These are phyloP conservation scores for Stevia rebaudiana DNA, from an alignment of 140 eudicot species.

Conservation along the genomic window DNA sequence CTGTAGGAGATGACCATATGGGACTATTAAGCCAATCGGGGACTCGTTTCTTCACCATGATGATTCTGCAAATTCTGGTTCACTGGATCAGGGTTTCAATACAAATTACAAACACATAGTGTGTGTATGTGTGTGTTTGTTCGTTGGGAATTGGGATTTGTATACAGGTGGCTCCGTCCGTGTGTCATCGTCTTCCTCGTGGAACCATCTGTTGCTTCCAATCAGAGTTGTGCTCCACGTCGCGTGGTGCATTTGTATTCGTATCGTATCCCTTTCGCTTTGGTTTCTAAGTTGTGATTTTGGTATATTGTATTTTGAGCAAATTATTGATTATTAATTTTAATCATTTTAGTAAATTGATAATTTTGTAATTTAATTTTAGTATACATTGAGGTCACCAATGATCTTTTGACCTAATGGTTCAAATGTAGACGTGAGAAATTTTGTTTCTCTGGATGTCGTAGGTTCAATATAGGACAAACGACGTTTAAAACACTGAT, in stretches of 20 bases:
- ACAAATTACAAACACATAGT: conserved; percentile 5
- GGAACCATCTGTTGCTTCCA: conserved; percentile 7
- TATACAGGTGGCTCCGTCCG: conserved; percentile 21
- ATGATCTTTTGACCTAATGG: too few species aligned
- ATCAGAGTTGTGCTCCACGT: conserved; percentile 9
- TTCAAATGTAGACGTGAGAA: too few species aligned
- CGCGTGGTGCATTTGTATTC: not conserved
- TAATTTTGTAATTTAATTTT: too few species aligned
- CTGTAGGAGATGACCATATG: conserved; percentile 59
- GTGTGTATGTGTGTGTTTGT: conserved; percentile 15
- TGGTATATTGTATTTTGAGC: not conserved
- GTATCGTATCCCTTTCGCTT: not conserved
- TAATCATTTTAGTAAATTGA: too few species aligned
- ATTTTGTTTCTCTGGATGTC: too few species aligned
- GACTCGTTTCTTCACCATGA: conserved; percentile 64
- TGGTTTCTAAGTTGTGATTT: not conserved
- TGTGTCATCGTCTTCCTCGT: conserved; percentile 29
- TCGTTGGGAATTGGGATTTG: not conserved
- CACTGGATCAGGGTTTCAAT: conserved; percentile 15
- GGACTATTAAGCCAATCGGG: conserved; percentile 97
- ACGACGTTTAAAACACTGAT: too few species aligned
- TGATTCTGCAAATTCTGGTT: conserved; percentile 9
- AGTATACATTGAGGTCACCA: too few species aligned
- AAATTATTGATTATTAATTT: too few species aligned
- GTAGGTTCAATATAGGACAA: too few species aligned